Evolutionary conservation across 805 yeast genomes (phyloP), one percentile per base, ranked within the genome.

Genomic region (Peterozyma toletana): DNA sequence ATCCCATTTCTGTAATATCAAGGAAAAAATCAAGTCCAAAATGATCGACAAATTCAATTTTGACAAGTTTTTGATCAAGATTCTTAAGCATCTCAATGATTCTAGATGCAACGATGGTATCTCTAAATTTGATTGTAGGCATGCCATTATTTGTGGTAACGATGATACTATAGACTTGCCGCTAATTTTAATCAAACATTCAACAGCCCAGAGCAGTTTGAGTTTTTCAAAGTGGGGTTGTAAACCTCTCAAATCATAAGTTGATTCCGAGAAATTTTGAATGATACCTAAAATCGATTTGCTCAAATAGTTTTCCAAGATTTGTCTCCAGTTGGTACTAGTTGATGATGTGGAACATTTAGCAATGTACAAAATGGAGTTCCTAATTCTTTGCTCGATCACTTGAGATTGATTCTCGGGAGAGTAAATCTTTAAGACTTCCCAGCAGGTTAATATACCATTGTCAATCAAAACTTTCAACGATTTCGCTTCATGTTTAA

Each of bases 121-220:
- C 35, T 82, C 89, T 17, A 90, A 61, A 0, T 91, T 82, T 1
- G 89, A 80, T 56, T 88, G 96, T 11, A 91, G 64, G 53, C 95
- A 85, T 2, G 95, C 84, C 47, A 87, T 83, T 4, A 91, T 77
- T 57, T 90, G 98, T 0, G 96, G 95, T 33, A 85, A 61, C 0
- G 87, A 86, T 2, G 85, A 75, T 4, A 78, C 73, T 30, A 85
- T 75, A 13, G 80, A 68, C 21, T 70, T 65, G 5, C 73, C 73
- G 2, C 78, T 64, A 2, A 78, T 61, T 37, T 71, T 68, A 6
- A 86, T 77, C 18, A 91, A 62, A 45, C 83, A 77, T 34, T 81
- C 77, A 30, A 91, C 74, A 1, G 96, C 96, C 44, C 78, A 68
- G 2, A 91, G 69, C 1, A 91, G 82, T 33, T 77, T 73, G 1